These are phyloP conservation scores for Sonneratia alba DNA, from an alignment of 345 rosid genomes.

Conservation along the genomic window DNA sequence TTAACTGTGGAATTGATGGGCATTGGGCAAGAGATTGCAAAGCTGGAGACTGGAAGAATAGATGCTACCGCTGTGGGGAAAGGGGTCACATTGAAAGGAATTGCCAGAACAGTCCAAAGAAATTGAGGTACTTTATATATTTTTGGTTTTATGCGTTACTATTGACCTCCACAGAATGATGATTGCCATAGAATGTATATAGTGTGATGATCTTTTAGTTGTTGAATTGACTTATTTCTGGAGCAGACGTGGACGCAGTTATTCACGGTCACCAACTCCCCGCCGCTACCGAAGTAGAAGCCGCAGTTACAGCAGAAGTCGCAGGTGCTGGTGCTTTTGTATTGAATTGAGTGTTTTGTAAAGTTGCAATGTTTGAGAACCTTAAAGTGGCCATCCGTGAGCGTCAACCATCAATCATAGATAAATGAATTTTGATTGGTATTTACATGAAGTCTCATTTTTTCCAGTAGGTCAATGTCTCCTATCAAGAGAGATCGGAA, in stretches of 20 bases:
- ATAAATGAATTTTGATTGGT: neutral
- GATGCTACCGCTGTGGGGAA: slow-evolving; percentile 95
- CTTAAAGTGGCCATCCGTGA: too few relatives aligned
- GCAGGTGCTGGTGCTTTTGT: slow-evolving; percentile 54
- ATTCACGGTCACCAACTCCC: slow-evolving; percentile 75
- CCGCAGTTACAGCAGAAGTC: slow-evolving; percentile 81
- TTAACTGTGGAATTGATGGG: slow-evolving; percentile 94
- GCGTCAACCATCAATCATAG: neutral
- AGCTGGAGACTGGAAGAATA: slow-evolving; percentile 95
- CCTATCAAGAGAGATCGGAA: slow-evolving; percentile 55
- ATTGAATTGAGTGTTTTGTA: neutral
- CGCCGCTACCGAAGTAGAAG: slow-evolving; percentile 76
- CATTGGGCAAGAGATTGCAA: slow-evolving; percentile 98
- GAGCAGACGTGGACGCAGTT: slow-evolving; percentile 45
- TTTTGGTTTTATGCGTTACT: neutral
- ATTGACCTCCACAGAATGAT: neutral
- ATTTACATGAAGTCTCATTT: neutral
- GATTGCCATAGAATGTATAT: neutral
- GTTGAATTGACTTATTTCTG: neutral
- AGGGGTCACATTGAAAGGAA: slow-evolving; percentile 89
- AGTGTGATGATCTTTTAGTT: neutral
- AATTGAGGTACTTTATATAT: slow-evolving; percentile 33
- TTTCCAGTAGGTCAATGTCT: slow-evolving; percentile 56
- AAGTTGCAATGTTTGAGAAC: too few relatives aligned
- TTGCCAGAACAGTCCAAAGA: slow-evolving; percentile 90